Percentiles rank a stretch among this genome's conserved stretches.
Conservation (phyloP, 768 basidiomycete species). For the Symmetrospora coprosmae region DNA sequence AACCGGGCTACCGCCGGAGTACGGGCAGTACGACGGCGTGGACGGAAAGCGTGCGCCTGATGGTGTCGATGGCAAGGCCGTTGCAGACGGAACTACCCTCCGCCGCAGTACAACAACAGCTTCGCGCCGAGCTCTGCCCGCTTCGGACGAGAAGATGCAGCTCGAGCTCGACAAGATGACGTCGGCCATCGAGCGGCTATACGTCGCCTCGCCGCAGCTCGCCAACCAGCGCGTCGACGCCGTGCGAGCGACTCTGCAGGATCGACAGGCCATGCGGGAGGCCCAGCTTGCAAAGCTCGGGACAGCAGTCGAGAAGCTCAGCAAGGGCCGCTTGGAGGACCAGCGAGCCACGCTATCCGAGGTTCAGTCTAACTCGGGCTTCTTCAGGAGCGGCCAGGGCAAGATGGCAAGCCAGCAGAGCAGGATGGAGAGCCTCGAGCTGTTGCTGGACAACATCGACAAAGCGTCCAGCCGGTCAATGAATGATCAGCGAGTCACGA, state of each 20-base stretch:
- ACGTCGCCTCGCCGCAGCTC: conserved; percentile 71
- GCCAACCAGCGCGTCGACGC: conserved; percentile 79
- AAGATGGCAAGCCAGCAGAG: neutral
- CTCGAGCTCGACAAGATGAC: conserved; percentile 73
- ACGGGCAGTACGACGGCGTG: conserved; percentile 13
- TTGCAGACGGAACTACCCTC: neutral
- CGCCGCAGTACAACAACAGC: neutral
- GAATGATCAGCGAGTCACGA: conserved; percentile 53
- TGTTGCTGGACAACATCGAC: conserved; percentile 36
- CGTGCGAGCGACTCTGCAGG: conserved; percentile 41
- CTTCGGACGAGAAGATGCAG: conserved; percentile 56
- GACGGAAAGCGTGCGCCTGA: neutral
- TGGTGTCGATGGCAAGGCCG: conserved; percentile 22
- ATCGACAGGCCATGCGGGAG: conserved; percentile 51
- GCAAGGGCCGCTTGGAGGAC: conserved; percentile 33
- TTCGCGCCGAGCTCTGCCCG: conserved; percentile 21
- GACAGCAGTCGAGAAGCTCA: conserved; percentile 33
- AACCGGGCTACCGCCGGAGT: conserved; percentile 8
- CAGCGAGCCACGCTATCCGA: conserved; percentile 30
- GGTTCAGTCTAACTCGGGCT: neutral
- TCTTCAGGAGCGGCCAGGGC: neutral
- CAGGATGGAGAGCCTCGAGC: conserved; percentile 8
- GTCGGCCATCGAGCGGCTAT: conserved; percentile 75
- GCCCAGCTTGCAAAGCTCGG: conserved; percentile 51
- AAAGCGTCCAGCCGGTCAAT: conserved; percentile 57